These are phyloP conservation scores for Tylopilus sp. DNA, from an alignment of 768 basidiomycete genomes.

Conservation along the genomic window DNA sequence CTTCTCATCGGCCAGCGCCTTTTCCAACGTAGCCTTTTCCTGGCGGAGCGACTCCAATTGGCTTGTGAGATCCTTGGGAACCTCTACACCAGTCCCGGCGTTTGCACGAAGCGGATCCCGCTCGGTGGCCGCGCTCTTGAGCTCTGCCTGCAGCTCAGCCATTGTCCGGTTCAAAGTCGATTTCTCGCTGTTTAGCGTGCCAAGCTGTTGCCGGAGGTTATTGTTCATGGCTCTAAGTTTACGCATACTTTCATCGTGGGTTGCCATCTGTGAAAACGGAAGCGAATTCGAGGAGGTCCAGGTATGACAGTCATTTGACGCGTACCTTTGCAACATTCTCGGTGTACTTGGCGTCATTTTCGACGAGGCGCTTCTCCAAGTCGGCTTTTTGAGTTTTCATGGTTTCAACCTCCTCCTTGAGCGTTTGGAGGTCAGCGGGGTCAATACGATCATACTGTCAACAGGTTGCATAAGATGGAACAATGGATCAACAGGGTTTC, in stretches of 20 bases:
- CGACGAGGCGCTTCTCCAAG: conserved; percentile 26
- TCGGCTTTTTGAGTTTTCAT: conserved; percentile 45
- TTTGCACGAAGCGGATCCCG: conserved; percentile 24
- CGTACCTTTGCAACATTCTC: conserved; percentile 33
- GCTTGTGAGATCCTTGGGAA: conserved; percentile 29
- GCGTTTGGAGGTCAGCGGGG: conserved; percentile 75
- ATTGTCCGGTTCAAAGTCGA: conserved; percentile 28
- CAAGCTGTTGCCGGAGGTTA: conserved; percentile 26
- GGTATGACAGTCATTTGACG: not conserved
- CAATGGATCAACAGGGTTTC: not conserved
- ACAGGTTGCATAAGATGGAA: not conserved
- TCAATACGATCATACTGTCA: conserved; percentile 83
- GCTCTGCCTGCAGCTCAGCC: conserved; percentile 21
- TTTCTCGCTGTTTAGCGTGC: conserved; percentile 27
- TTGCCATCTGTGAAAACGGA: conserved; percentile 33
- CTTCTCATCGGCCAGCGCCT: conserved; percentile 37
- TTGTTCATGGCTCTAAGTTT: conserved; percentile 28
- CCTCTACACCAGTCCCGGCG: conserved; percentile 12
- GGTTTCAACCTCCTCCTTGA: conserved; percentile 67
- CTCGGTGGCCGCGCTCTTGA: conserved; percentile 29
- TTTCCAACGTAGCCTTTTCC: conserved; percentile 39
- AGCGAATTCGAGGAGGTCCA: not conserved
- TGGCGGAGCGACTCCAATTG: conserved; percentile 36
- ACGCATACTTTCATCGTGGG: conserved; percentile 42
- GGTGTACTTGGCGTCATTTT: conserved; percentile 30